Evolutionary conservation across 1,284 basidiomycete species (phyloP), one percentile per base, ranked within the genome.

Genomic region (Malassezia japonica): DNA sequence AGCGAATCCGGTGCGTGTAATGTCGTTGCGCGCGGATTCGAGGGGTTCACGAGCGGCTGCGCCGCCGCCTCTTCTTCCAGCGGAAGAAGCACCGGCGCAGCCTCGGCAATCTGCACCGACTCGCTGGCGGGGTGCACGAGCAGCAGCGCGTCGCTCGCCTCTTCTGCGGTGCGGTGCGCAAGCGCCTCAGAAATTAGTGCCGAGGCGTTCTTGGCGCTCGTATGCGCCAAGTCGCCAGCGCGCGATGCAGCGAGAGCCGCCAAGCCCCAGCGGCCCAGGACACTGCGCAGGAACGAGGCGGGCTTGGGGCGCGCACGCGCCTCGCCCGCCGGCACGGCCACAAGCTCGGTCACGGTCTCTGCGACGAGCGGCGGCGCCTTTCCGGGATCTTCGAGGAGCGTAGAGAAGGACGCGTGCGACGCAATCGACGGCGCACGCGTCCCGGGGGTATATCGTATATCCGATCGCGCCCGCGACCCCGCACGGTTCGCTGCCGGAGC

Each of bases 41-140:
- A 65, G 0, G 67, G 68, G 38, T 70, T 71, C 35, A 71, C 65
- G 1, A 71, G 50, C 6, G 67, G 65, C 48, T 67, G 67, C 56
- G 13, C 27, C 4, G 13, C 31, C 27, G 16, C 2, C 16, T 21
- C 20, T 15, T 42, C 21, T 4, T 68, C 65, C 48, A 65, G 25
- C 33, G 20, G 6, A 23, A 44, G 27, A 6, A 32, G 29, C 10
- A 33, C 15, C 29, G 42, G 29, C 21, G 42, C 62, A 24, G 65
- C 61, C 37, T 67, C 61, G 2, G 65, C 65, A 8, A 61, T 50
- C 46, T 65, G 64, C 37, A 28, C 36, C 3, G 10, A 12, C 9
- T 39, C 25, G 13, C 16, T 23, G n/a, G 18, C 33, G 20, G 32
- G 35, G 6, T 31, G 35, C 38, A 47, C 43, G 20, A 16, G n/a